Evolutionary conservation across 2,329 filamentous ascomycete species (phyloP), one percentile per base, ranked within the genome.

Genomic region (Colletotrichum lindemuthianum): DNA sequence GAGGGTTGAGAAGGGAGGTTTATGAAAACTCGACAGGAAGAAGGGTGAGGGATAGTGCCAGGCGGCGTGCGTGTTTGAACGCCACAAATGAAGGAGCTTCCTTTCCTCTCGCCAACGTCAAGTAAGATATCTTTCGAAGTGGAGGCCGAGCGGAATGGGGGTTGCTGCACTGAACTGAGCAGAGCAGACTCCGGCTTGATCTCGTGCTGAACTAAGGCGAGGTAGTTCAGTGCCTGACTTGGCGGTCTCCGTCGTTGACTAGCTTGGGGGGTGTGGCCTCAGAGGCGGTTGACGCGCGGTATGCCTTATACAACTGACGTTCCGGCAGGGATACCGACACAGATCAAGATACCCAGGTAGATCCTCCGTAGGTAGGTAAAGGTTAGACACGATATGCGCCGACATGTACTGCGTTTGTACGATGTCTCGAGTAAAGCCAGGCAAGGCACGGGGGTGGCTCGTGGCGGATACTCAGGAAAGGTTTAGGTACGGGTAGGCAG

Each of bases 1-100:
- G 51, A 65, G 58, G 57, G 47, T 41, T 37, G 57, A 34, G 37
- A 43, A 61, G 58, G 51, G 63, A 57, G 47, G 39, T 56, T 41
- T 39, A 37, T 47, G 34, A 52, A 51, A 39, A 41, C 41, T 60
- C 59, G 52, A 57, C 52, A 45, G 33, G 41, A 40, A 39, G 12
- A 45, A n/a, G 8, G 15, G 59, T 16, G 52, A 45, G 33, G 50
- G 50, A 56, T 24, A 52, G 36, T 24, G 24, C 24, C 24, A 24
- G 24, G 24, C 24, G 4, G 24, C 24, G 24, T 24, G 39, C 8
- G 52, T 51, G 52, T 40, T 57, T 56, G 51, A 50, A 50, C 40
- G 48, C 51, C 44, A 57, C 58, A 24, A 11, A 36, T 24, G 34
- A 52, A 33, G 56, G 33, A 36, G 7, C 32, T 24, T 41, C 41